These are phyloP conservation scores for Borovskyia barvae DNA, from an alignment of 208 protist genomes.

Conservation along the genomic window DNA sequence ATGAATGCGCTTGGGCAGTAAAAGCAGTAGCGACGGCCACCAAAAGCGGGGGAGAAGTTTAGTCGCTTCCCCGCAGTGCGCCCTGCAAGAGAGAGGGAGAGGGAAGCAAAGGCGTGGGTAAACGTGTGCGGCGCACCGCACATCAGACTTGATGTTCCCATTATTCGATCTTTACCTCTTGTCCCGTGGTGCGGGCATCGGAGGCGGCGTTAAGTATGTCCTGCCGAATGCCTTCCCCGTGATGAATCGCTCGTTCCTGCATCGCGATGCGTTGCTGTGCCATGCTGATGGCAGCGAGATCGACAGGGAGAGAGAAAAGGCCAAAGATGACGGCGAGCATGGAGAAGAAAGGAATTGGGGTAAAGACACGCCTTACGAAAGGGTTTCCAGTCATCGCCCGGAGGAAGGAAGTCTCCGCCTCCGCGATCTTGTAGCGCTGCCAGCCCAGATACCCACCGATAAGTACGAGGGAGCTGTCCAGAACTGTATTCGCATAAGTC, in stretches of 20 bases:
- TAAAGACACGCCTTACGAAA: slow-evolving; percentile 33
- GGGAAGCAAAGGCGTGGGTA: no score
- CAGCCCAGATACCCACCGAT: slow-evolving; percentile 7
- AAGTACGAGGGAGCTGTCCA: slow-evolving; percentile 4
- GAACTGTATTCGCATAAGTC: slow-evolving; percentile 11
- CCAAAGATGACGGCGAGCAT: slow-evolving; percentile 19
- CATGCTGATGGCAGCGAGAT: slow-evolving; percentile 19
- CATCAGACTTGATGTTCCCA: no score
- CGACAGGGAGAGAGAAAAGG: slow-evolving; percentile 28
- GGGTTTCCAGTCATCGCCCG: slow-evolving; percentile 28
- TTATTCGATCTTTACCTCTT: no score
- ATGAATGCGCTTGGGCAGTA: no score
- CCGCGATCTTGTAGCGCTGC: slow-evolving; percentile 14
- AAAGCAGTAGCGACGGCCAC: no score
- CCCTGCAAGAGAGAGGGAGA: no score
- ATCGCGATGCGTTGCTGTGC: slow-evolving; percentile 21
- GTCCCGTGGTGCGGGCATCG: no score
- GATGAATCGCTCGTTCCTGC: slow-evolving; percentile 16
- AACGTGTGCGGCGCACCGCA: no score
- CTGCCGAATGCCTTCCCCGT: slow-evolving; percentile 8
- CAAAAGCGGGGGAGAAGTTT: no score
- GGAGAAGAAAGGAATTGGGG: slow-evolving; percentile 36
- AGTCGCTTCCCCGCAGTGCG: no score
- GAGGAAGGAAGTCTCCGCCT: slow-evolving; percentile 29
- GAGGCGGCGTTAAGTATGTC: slow-evolving; percentile 13